These are phyloP conservation scores for Laburnicola sp. DNA, from an alignment of 2,329 filamentous ascomycete species.

Conservation along the genomic window DNA sequence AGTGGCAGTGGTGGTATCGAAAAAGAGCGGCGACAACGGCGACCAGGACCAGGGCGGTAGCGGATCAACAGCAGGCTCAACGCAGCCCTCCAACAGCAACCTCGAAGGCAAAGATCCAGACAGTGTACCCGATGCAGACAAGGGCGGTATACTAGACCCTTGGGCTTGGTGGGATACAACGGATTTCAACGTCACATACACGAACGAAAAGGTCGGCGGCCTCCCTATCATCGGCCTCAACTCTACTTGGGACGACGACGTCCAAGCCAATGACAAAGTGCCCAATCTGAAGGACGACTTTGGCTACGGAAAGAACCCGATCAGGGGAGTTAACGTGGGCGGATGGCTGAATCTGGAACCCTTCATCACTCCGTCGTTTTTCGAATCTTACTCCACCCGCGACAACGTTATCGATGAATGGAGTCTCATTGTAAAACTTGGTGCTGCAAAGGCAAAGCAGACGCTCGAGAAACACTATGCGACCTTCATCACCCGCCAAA, in stretches of 20 bases:
- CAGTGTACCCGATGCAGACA: constrained; percentile 60
- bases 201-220: constrained; percentile 77
- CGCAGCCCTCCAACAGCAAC: constrained; percentile 50
- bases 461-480: constrained; percentile 91
- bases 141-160: constrained; percentile 80
- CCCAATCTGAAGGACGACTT: constrained; percentile 76
- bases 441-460: constrained; percentile 59
- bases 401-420: constrained; percentile 84
- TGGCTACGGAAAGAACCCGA: constrained; percentile 76
- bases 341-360: constrained; percentile 95
- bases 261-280: constrained; percentile 75
- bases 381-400: constrained; percentile 64
- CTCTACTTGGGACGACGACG: constrained; percentile 81
- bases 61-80: constrained; percentile 21
- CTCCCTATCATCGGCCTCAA: constrained; percentile 91
- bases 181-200: constrained; percentile 95
- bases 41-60: constrained; percentile 19
- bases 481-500: constrained; percentile 80
- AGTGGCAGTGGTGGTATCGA: constrained; percentile 51
- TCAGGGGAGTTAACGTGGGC: constrained; percentile 88
- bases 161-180: constrained; percentile 88
- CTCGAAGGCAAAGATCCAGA: constrained; percentile 49
- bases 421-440: constrained; percentile 73
- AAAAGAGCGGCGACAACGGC: constrained; percentile 45
- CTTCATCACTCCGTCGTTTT: constrained; percentile 92